Evolutionary conservation across 2,329 filamentous ascomycete genomes (phyloP).

Genomic region (Pseudocercospora fuligena): DNA sequence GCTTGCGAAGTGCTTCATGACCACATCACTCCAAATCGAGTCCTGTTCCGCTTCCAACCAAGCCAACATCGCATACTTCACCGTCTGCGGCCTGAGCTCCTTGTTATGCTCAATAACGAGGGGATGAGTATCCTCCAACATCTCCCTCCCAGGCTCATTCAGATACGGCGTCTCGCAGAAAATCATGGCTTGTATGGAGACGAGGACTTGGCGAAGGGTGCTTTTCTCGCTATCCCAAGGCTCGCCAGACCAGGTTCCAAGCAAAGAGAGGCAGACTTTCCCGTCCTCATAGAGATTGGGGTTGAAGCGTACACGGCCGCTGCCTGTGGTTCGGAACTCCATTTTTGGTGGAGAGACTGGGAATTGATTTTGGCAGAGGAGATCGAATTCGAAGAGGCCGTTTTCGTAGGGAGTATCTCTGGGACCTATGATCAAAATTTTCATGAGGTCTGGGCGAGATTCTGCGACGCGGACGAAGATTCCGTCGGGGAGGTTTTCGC

Average conservation of each 20-base stretch:
- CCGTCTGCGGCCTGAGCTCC: background rate
- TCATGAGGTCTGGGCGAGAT: constrained; percentile 60
- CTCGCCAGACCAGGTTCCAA: constrained; percentile 63
- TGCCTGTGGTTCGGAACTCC: constrained; percentile 58
- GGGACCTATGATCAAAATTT: constrained; percentile 62
- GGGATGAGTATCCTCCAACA: background rate
- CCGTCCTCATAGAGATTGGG: constrained; percentile 65
- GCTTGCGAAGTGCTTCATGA: constrained; percentile 20
- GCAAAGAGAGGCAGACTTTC: constrained; percentile 62
- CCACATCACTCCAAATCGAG: constrained; percentile 24
- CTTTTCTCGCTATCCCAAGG: constrained; percentile 53
- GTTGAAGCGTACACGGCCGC: constrained; percentile 59
- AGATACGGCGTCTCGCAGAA: constrained; percentile 59
- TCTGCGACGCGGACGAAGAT: constrained; percentile 65
- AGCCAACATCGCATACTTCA: background rate
- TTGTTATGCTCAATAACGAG: background rate
- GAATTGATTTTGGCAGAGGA: constrained; percentile 54
- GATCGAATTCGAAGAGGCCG: constrained; percentile 63
- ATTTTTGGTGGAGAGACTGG: constrained; percentile 56
- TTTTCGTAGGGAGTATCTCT: constrained; percentile 64
- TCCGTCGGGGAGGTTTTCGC: background rate
- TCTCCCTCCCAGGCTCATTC: background rate
- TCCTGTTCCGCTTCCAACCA: background rate
- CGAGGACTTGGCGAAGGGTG: constrained; percentile 57
- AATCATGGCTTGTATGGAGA: constrained; percentile 65